phyloP scores from a whole-genome alignment of 1,284 basidiomycete species.

The Cronartium quercuum region DNA sequence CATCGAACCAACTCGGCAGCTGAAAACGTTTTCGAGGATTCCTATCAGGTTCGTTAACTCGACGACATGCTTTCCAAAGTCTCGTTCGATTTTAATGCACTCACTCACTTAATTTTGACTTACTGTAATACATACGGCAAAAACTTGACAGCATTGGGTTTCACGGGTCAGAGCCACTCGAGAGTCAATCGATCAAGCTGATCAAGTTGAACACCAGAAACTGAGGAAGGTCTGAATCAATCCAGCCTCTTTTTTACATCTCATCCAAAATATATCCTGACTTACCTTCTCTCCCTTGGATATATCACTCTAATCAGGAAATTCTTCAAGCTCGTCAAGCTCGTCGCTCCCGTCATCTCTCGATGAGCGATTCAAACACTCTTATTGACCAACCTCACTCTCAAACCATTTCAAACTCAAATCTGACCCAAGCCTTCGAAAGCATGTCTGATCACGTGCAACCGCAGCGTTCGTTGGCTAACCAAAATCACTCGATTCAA shows the following conservation, averaged over 20 bases:
- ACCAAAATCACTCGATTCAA: constrained; percentile 30
- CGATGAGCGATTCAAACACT: neutral
- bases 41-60: neutral
- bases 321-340: neutral
- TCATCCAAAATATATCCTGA: neutral
- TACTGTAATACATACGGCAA: neutral
- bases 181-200: neutral
- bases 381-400: neutral
- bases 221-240: neutral
- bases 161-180: neutral
- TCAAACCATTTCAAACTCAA: neutral
- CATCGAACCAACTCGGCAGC: neutral
- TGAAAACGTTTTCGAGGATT: neutral
- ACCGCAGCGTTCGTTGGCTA: constrained; percentile 2
- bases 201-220: constrained; percentile 5
- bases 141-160: neutral
- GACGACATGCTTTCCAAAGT: neutral
- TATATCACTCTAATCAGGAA: neutral
- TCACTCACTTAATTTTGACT: neutral
- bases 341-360: neutral
- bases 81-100: neutral
- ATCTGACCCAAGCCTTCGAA: neutral
- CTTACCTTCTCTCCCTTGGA: neutral
- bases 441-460: constrained; percentile 8
- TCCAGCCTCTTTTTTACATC: neutral